A percentile compares a stretch with the other conserved stretches of the same genome.
phyloP scores from a whole-genome alignment of 2,329 filamentous ascomycete species.

The Pyricularia pennisetigena region DNA sequence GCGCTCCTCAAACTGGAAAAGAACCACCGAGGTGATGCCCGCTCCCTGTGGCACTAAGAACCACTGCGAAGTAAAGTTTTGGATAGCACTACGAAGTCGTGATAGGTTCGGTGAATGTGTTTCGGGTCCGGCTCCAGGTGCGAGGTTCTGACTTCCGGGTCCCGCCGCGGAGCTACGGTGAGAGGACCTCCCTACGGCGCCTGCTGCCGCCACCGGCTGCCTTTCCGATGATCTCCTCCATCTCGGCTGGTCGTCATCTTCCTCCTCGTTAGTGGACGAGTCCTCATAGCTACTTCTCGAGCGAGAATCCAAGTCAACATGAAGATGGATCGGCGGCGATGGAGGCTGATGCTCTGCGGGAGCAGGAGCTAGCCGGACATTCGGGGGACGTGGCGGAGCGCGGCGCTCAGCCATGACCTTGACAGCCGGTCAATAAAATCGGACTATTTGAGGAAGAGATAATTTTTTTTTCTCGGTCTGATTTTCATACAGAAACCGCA shows the following conservation, averaged over 20 bases:
- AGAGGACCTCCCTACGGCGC: not conserved
- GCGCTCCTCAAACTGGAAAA: constrained; percentile 26
- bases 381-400: not conserved
- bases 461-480: no score
- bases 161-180: not conserved
- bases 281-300: not conserved
- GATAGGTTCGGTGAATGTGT: not conserved
- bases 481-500: not conserved
- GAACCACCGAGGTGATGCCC: constrained; percentile 22
- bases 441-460: not conserved
- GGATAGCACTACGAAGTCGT: constrained; percentile 12
- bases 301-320: not conserved
- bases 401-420: not conserved
- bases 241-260: not conserved
- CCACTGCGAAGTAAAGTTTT: constrained; percentile 22
- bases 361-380: not conserved
- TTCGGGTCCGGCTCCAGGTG: not conserved
- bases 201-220: not conserved
- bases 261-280: not conserved
- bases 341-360: not conserved
- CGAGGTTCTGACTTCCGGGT: not conserved
- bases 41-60: constrained; percentile 27
- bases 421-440: not conserved
- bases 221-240: not conserved
- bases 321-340: not conserved